Evolutionary conservation across 2,329 filamentous ascomycete species (phyloP).

Genomic region (Aspergillus costaricaensis): DNA sequence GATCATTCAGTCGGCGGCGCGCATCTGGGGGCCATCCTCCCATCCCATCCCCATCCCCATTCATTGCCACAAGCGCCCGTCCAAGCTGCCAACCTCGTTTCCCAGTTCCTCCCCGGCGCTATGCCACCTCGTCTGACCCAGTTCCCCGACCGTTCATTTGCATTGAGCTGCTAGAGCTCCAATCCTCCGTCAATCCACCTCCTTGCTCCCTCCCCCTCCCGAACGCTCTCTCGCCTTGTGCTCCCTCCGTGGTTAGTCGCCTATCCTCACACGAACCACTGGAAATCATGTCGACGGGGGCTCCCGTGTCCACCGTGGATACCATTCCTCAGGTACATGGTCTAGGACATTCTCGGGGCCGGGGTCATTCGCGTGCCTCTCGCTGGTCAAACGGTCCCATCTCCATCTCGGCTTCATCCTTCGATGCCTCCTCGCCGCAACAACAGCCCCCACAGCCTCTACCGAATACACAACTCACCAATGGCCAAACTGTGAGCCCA

Average conservation of each 20-base stretch:
- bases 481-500: constrained; percentile 29
- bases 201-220: constrained; percentile 11
- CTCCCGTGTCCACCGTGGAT: constrained; percentile 33
- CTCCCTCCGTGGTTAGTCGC: constrained; percentile 5
- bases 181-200: constrained; percentile 4
- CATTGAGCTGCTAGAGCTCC: constrained; percentile 25
- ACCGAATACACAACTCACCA: constrained; percentile 22
- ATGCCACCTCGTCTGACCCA: constrained; percentile 21
- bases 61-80: neutral
- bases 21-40: neutral
- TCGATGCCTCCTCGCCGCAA: constrained; percentile 20
- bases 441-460: constrained; percentile 21
- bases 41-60: neutral
- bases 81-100: neutral
- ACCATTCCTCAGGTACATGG: constrained; percentile 29
- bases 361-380: constrained; percentile 38
- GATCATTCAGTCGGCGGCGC: constrained; percentile 10
- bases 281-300: constrained; percentile 38
- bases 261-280: constrained; percentile 12
- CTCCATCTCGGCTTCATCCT: constrained; percentile 26
- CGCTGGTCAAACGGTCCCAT: constrained; percentile 33
- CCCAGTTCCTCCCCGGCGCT: constrained; percentile 13
- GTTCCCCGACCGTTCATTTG: constrained; percentile 16
- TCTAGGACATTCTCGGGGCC: constrained; percentile 33
- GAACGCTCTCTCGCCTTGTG: constrained; percentile 15